Conservation (phyloP, 164 flowering plant genomes). For the Akebia trifoliata region DNA sequence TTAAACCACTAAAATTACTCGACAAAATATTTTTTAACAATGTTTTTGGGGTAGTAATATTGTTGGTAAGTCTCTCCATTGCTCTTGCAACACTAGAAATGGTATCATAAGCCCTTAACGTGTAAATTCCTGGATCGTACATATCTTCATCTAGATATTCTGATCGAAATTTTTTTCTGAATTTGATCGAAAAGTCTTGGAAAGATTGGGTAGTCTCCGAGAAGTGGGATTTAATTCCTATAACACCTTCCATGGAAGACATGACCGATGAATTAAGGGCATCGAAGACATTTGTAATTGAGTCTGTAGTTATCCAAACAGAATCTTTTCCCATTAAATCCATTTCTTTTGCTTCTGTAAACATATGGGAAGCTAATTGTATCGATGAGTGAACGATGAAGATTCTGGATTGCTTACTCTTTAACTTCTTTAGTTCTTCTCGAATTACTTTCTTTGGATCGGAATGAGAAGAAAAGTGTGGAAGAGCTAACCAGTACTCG, state of each 20-base stretch:
- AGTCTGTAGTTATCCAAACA: conserved; percentile 17
- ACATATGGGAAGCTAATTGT: conserved; percentile 13
- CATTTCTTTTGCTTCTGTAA: conserved; percentile 27
- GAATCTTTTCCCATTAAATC: conserved; percentile 18
- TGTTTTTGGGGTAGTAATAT: background rate
- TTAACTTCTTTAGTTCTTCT: conserved; percentile 14
- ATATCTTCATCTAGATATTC: conserved; percentile 22
- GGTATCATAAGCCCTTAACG: conserved; percentile 24
- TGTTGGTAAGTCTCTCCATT: conserved; percentile 7
- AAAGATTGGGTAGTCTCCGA: background rate
- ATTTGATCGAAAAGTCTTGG: conserved; percentile 4
- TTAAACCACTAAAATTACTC: conserved; percentile 21
- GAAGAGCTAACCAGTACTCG: conserved; percentile 17
- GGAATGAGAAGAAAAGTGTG: conserved; percentile 7
- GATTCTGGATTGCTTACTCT: conserved; percentile 15
- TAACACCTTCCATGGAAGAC: conserved; percentile 21
- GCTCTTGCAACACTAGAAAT: conserved; percentile 8
- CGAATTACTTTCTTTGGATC: conserved; percentile 15
- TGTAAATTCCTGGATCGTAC: conserved; percentile 18
- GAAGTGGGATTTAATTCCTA: conserved; percentile 19
- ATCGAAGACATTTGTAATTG: conserved; percentile 6
- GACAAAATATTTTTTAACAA: conserved; percentile 4
- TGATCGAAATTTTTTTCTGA: conserved; percentile 8
- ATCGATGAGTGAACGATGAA: conserved; percentile 20
- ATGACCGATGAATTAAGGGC: conserved; percentile 11